These are phyloP conservation scores for Suillus luteus DNA, from an alignment of 768 basidiomycete species.

Conservation along the genomic window DNA sequence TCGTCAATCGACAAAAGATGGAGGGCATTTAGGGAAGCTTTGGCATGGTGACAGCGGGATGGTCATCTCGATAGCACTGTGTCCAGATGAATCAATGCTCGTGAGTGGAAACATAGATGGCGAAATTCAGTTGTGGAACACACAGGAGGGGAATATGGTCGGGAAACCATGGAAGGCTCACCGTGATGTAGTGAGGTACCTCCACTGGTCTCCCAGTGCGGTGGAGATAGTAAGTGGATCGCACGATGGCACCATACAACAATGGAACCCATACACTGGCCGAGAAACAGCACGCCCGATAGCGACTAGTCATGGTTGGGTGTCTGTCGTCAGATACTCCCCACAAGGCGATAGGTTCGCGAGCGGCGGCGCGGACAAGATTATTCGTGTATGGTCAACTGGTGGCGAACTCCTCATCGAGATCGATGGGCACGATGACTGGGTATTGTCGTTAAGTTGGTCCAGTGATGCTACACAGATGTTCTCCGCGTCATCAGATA, in stretches of 20 bases:
- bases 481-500: background rate
- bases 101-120: background rate
- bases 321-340: background rate
- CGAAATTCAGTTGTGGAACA: background rate
- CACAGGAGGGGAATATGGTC: background rate
- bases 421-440: background rate
- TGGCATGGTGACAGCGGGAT: background rate
- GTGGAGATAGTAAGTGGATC: conserved; percentile 16
- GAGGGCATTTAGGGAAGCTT: background rate
- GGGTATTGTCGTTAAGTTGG: background rate
- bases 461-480: background rate
- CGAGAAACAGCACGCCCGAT: background rate
- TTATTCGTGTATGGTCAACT: background rate
- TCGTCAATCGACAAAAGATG: background rate
- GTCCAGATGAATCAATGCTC: background rate
- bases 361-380: background rate
- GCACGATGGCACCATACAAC: conserved; percentile 14
- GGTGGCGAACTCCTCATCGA: background rate
- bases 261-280: conserved; percentile 17
- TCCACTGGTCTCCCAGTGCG: conserved; percentile 19
- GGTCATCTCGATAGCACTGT: background rate
- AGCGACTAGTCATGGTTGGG: background rate
- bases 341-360: background rate
- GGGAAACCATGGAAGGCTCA: background rate
- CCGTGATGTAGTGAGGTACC: background rate